phyloP scores from a whole-genome alignment of 306 rosid genomes.

The Mimosa pudica region DNA sequence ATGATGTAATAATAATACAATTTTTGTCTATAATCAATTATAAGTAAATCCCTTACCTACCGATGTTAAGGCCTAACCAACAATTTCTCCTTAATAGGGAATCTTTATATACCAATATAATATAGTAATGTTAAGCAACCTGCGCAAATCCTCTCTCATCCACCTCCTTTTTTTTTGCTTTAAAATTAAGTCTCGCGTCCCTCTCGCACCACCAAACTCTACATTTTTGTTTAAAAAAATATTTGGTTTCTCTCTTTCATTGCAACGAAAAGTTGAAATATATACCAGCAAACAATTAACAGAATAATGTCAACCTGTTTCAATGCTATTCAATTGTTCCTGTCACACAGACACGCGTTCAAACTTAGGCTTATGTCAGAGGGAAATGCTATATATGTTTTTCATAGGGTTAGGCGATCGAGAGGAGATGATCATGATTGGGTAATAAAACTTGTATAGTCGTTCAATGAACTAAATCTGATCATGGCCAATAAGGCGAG shows the following conservation, averaged over 20 bases:
- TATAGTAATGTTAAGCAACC: conserved; percentile 44
- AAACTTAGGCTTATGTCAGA: conserved; percentile 33
- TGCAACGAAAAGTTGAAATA: conserved; percentile 51
- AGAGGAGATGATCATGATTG: neutral
- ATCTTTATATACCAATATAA: conserved; percentile 29
- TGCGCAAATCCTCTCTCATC: neutral
- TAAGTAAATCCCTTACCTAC: conserved; percentile 47
- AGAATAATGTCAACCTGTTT: conserved; percentile 18
- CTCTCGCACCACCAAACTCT: conserved; percentile 60
- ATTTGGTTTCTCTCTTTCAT: conserved; percentile 26
- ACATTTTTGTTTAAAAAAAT: conserved; percentile 31
- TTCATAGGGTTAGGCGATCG: conserved; percentile 12
- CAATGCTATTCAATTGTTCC: conserved; percentile 32
- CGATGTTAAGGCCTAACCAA: conserved; percentile 64
- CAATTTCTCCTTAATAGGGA: conserved; percentile 41
- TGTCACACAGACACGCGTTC: conserved; percentile 34
- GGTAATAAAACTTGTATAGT: neutral
- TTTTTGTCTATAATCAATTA: conserved; percentile 27
- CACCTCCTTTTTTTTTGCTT: conserved; percentile 40
- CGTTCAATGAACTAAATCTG: neutral
- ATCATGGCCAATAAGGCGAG: neutral
- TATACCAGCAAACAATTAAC: conserved; percentile 33
- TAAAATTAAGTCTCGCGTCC: conserved; percentile 56
- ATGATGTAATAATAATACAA: conserved; percentile 17
- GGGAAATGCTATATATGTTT: conserved; percentile 20